These are phyloP conservation scores for Aspergillus latus DNA, from an alignment of 2,329 filamentous ascomycete species.

Conservation along the genomic window DNA sequence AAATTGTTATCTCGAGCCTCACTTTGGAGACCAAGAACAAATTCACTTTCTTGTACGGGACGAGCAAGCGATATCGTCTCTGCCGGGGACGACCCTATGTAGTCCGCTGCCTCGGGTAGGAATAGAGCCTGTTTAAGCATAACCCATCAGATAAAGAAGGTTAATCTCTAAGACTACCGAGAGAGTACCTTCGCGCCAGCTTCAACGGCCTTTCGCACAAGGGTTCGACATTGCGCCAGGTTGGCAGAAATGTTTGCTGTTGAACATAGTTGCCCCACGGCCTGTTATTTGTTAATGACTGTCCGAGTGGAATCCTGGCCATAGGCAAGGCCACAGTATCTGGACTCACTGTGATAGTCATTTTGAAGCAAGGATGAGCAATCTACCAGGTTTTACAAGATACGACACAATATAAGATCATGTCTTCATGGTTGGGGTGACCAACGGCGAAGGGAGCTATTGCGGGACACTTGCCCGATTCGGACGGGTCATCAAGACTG, in stretches of 20 bases:
- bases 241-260: conserved; percentile 77
- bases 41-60: conserved; percentile 65
- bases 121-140: conserved; percentile 65
- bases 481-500: conserved; percentile 17
- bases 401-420: neutral
- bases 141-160: neutral
- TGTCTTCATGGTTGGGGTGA: neutral
- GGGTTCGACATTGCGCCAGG: conserved; percentile 70
- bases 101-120: conserved; percentile 88
- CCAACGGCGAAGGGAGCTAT: neutral
- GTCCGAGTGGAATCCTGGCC: neutral
- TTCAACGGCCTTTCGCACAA: conserved; percentile 70
- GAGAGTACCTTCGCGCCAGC: conserved; percentile 71
- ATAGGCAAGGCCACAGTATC: no score
- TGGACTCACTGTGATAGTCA: conserved; percentile 31
- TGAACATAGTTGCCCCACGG: conserved; percentile 86
- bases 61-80: conserved; percentile 71
- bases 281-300: conserved; percentile 52
- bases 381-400: neutral
- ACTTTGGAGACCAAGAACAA: conserved; percentile 71
- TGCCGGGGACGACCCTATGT: conserved; percentile 69
- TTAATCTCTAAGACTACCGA: neutral
- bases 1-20: conserved; percentile 65
- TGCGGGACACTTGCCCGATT: conserved; percentile 28
- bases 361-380: conserved; percentile 8